Conservation (phyloP, 352 stramenopile species). For the Achlya hypogyna region DNA sequence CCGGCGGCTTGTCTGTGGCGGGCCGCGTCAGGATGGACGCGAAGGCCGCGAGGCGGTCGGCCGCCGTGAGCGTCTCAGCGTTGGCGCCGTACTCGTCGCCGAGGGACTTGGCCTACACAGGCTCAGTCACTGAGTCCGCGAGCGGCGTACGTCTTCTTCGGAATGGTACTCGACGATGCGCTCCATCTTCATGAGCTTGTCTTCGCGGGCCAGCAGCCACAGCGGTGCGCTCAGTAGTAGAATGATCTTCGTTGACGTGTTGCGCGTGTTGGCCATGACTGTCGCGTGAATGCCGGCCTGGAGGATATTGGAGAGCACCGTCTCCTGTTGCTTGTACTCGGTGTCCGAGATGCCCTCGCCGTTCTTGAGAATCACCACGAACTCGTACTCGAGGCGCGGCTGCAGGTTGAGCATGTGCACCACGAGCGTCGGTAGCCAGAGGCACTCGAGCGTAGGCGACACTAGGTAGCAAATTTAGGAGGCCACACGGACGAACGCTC, state of each 20-base stretch:
- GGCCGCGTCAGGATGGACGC: constrained; percentile 43
- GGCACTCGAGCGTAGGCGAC: constrained; percentile 33
- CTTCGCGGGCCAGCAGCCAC: constrained; percentile 45
- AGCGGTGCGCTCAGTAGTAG: constrained; percentile 46
- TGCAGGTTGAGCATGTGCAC: constrained; percentile 55
- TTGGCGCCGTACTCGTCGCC: constrained; percentile 48
- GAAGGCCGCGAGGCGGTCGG: constrained; percentile 40
- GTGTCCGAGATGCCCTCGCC: constrained; percentile 21
- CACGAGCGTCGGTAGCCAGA: constrained; percentile 44
- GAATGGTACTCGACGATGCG: constrained; percentile 49
- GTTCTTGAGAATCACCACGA: constrained; percentile 45
- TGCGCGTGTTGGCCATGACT: constrained; percentile 44
- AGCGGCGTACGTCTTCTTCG: constrained; percentile 31
- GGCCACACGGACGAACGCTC: background rate
- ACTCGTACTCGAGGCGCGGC: constrained; percentile 48
- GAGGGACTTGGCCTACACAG: constrained; percentile 24
- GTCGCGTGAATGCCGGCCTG: constrained; percentile 41
- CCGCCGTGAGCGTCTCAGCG: constrained; percentile 43
- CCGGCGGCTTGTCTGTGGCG: constrained; percentile 35
- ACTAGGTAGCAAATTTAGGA: constrained; percentile 22
- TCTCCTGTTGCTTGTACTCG: constrained; percentile 29
- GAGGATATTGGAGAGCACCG: constrained; percentile 32
- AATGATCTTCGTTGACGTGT: constrained; percentile 33
- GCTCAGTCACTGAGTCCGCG: background rate
- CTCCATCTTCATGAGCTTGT: constrained; percentile 58